These are phyloP conservation scores for Nakataea oryzae DNA, from an alignment of 2,329 filamentous ascomycete genomes.

Conservation along the genomic window DNA sequence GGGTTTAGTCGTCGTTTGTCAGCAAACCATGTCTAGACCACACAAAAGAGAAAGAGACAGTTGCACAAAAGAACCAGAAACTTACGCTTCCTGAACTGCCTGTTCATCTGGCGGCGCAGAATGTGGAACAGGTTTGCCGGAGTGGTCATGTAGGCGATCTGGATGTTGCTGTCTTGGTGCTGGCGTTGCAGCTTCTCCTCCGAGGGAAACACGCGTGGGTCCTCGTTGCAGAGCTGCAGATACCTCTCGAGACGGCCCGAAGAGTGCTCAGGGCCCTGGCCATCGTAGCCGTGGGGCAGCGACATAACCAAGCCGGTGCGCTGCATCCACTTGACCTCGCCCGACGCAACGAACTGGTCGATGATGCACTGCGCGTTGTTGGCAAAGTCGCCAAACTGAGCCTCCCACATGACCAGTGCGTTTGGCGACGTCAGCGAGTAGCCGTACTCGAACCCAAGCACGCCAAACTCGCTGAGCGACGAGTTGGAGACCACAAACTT, in stretches of 20 bases:
- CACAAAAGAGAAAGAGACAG: not conserved
- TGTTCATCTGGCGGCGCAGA: constrained; percentile 93
- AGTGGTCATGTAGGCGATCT: constrained; percentile 94
- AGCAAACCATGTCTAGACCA: not conserved
- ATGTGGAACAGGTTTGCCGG: constrained; percentile 95
- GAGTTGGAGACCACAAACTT: constrained; percentile 97
- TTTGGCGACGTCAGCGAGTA: constrained; percentile 97
- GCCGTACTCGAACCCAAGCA: constrained; percentile 94
- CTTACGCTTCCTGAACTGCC: constrained; percentile 98
- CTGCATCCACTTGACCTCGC: constrained; percentile 98
- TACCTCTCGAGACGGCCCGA: constrained; percentile 96
- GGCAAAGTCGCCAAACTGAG: constrained; percentile 98
- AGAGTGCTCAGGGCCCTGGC: constrained; percentile 96
- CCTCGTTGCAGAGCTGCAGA: constrained; percentile 94
- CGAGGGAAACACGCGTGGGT: constrained; percentile 84
- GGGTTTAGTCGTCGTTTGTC: not conserved
- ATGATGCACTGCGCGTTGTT: constrained; percentile 99
- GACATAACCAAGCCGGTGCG: constrained; percentile 94
- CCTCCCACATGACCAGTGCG: constrained; percentile 98
- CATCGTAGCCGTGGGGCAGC: constrained; percentile 94
- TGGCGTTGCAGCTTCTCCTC: constrained; percentile 87
- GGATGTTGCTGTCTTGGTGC: constrained; percentile 99
- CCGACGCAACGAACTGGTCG: constrained; percentile 96
- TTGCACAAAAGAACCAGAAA: constrained; percentile 13
- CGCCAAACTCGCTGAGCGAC: constrained; percentile 60